These are phyloP conservation scores for Vinca minor DNA, from an alignment of 257 asterid genomes.

Conservation along the genomic window DNA sequence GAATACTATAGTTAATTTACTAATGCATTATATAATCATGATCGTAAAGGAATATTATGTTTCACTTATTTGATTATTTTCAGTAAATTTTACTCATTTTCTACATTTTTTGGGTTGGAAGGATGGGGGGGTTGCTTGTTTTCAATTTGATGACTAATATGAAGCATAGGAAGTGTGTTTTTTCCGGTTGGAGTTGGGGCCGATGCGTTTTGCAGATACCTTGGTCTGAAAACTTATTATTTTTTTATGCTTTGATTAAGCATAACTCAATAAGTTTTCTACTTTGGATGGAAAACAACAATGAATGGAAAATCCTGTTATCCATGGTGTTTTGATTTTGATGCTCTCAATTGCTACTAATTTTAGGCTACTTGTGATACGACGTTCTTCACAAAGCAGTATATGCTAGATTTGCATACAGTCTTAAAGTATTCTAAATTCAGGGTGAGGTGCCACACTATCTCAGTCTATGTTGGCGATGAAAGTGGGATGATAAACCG, in stretches of 20 bases:
- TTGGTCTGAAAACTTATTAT: not conserved
- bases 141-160: too few relatives aligned
- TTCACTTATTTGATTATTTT: not conserved
- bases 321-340: not conserved
- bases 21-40: not conserved
- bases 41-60: not conserved
- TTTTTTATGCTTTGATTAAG: not conserved
- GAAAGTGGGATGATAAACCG: slow-evolving; percentile 99
- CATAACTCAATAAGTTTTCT: not conserved
- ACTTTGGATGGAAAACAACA: not conserved
- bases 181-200: not conserved
- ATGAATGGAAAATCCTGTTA: not conserved
- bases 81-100: too few relatives aligned
- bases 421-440: slow-evolving; percentile 11
- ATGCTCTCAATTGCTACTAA: not conserved
- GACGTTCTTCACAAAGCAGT: not conserved
- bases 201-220: not conserved
- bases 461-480: slow-evolving; percentile 93
- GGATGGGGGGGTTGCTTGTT: too few relatives aligned
- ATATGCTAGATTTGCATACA: not conserved
- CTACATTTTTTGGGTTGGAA: too few relatives aligned
- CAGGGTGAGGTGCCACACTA: slow-evolving; percentile 75
- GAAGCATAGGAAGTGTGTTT: not conserved
- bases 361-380: not conserved
- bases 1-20: not conserved